Conservation (phyloP, 345 rosid genomes). For the Eutrema heterophyllum region DNA sequence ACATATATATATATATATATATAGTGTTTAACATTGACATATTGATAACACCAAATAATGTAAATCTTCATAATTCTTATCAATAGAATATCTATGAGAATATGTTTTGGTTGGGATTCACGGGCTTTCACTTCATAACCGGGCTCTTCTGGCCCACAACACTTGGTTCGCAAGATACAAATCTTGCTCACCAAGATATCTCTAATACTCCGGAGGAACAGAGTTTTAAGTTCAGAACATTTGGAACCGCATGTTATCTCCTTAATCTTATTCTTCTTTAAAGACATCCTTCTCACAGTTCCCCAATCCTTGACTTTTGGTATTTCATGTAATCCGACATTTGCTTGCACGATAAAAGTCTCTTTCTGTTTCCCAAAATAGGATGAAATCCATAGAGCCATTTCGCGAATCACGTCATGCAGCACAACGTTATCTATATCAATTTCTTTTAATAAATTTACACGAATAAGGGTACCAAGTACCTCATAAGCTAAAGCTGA, state of each 20-base stretch:
- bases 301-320: conserved; percentile 22
- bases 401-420: conserved; percentile 41
- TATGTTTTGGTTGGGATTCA: no score
- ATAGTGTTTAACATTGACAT: no score
- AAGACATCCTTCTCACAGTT: conserved; percentile 24
- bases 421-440: background rate
- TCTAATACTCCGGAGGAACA: conserved; percentile 22
- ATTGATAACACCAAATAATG: no score
- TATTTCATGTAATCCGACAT: background rate
- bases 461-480: conserved; percentile 26
- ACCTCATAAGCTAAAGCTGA: conserved; percentile 5
- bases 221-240: conserved; percentile 25
- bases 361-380: conserved; percentile 6
- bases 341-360: background rate
- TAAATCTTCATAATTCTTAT: no score
- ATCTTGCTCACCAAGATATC: no score
- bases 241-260: background rate
- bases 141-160: no score
- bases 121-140: no score
- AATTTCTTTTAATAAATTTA: conserved; percentile 30
- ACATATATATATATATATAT: no score
- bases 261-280: conserved; percentile 25
- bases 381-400: conserved; percentile 38
- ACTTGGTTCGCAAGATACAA: no score
- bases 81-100: no score